Conservation (phyloP, 2,329 filamentous ascomycete species). For the Cladorrhinum sp. region DNA sequence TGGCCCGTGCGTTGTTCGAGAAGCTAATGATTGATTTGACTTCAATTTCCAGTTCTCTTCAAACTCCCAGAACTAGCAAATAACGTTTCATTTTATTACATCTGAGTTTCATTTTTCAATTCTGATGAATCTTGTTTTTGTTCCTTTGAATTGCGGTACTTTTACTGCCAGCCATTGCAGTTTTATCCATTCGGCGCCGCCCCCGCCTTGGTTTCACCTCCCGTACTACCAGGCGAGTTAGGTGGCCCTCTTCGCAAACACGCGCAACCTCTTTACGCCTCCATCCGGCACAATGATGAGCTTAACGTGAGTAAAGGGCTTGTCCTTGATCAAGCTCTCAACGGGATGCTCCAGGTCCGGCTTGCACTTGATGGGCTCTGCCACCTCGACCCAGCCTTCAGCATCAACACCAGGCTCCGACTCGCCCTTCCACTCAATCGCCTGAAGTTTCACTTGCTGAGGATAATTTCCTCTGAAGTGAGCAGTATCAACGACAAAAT, state of each 20-base stretch:
- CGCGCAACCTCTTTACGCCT: conserved; percentile 81
- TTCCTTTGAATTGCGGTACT: neutral
- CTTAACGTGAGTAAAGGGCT: conserved; percentile 76
- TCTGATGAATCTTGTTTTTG: neutral
- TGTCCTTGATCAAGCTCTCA: conserved; percentile 51
- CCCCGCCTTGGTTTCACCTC: conserved; percentile 2
- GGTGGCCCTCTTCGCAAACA: conserved; percentile 62
- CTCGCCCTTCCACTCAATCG: conserved; percentile 51
- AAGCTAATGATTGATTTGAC: neutral
- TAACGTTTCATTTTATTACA: neutral
- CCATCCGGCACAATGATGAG: conserved; percentile 91
- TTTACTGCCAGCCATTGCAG: neutral
- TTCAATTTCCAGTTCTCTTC: neutral
- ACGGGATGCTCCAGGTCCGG: conserved; percentile 73
- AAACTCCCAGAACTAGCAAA: neutral
- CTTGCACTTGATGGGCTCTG: conserved; percentile 64
- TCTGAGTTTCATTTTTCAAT: neutral
- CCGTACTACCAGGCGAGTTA: conserved; percentile 9
- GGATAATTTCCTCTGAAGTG: conserved; percentile 84
- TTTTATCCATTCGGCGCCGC: neutral
- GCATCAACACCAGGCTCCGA: conserved; percentile 54
- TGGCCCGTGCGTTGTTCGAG: conserved; percentile 18
- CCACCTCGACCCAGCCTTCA: conserved; percentile 62
- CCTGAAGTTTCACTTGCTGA: conserved; percentile 68
- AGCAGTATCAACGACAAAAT: conserved; percentile 73